Percentiles rank a stretch among this genome's conserved stretches.
Evolutionary conservation across 768 basidiomycete species (phyloP).

Genomic region (Candolleomyces eurysporus): DNA sequence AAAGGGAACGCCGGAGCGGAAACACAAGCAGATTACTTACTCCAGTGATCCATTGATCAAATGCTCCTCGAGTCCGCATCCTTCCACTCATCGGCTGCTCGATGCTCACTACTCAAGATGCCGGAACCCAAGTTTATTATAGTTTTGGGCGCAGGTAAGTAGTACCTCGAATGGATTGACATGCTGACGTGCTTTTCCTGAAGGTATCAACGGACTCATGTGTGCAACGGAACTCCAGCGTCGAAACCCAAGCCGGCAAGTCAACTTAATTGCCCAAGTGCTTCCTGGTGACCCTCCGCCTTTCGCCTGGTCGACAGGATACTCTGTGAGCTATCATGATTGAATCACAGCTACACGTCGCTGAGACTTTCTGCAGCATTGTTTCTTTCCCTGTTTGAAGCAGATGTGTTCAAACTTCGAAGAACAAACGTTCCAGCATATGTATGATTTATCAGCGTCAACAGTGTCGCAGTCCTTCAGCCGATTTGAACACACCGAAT

Average conservation of each 20-base stretch:
- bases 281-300: neutral
- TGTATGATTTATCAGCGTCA: neutral
- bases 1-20: no score
- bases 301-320: neutral
- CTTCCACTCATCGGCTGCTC: no score
- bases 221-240: neutral
- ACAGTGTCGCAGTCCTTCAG: neutral
- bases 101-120: no score
- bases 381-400: neutral
- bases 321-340: neutral
- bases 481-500: neutral
- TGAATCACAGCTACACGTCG: neutral
- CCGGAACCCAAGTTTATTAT: no score
- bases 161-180: neutral
- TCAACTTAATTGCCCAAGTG: neutral
- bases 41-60: no score
- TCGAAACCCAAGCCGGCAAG: neutral
- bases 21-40: no score
- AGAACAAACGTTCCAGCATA: neutral
- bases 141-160: neutral
- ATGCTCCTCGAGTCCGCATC: no score
- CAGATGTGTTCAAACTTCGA: neutral
- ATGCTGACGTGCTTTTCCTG: neutral
- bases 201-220: neutral
- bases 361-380: neutral